phyloP scores from a whole-genome alignment of 495 filamentous ascomycete genomes.

The Annulohypoxylon moriforme region DNA sequence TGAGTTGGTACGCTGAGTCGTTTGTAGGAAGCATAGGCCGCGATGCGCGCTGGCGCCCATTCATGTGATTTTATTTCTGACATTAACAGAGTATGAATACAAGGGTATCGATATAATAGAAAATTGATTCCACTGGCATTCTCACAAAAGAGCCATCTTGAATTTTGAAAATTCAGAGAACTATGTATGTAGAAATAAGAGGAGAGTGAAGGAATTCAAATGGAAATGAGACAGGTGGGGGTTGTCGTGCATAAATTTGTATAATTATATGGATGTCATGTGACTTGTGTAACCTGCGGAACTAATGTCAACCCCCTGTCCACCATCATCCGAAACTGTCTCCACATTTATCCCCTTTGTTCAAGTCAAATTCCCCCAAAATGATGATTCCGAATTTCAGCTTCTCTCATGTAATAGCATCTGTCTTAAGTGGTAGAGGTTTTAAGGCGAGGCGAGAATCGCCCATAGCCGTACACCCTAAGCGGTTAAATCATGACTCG shows the following conservation, averaged over 20 bases:
- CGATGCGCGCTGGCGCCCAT: no score
- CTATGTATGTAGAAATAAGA: no score
- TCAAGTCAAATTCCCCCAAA: conserved; percentile 9
- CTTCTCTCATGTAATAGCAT: background rate
- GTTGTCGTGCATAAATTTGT: background rate
- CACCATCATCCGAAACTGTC: background rate
- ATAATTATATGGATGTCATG: conserved; percentile 11
- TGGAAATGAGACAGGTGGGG: background rate
- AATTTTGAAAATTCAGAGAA: no score
- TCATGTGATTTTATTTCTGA: no score
- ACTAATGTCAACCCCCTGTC: conserved; percentile 20
- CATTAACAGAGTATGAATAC: no score
- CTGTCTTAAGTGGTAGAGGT: background rate
- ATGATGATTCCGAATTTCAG: background rate
- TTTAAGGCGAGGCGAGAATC: background rate
- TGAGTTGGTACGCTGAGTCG: no score
- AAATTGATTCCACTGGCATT: no score
- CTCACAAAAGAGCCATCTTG: no score
- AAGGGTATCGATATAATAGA: no score
- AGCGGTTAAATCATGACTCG: conserved; percentile 13
- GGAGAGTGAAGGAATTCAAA: no score
- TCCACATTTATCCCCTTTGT: conserved; percentile 15
- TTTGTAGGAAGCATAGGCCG: no score
- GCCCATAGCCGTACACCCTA: background rate
- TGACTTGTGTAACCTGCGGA: conserved; percentile 23